These are phyloP conservation scores for Elongisporangium anandrum DNA, from an alignment of 352 stramenopile genomes.

Conservation along the genomic window DNA sequence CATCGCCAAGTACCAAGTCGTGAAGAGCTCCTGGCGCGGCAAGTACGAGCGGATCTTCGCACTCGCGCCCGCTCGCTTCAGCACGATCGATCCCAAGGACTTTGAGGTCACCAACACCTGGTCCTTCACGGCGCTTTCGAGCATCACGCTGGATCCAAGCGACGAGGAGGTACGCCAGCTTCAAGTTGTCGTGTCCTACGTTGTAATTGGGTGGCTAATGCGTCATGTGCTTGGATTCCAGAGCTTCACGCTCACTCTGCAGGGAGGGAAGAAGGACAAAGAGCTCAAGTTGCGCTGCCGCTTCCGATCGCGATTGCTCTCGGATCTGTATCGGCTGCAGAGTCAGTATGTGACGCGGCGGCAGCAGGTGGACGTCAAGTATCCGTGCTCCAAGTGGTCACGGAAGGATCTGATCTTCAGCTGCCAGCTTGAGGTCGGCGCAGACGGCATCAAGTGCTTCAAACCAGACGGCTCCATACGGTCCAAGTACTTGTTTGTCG, in stretches of 20 bases:
- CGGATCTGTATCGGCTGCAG: slow-evolving; percentile 70
- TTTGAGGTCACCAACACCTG: slow-evolving; percentile 88
- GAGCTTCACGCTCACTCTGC: slow-evolving; percentile 59
- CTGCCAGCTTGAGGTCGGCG: slow-evolving; percentile 54
- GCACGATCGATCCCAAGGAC: slow-evolving; percentile 81
- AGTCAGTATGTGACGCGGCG: slow-evolving; percentile 40
- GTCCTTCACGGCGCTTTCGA: slow-evolving; percentile 51
- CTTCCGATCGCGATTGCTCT: slow-evolving; percentile 73
- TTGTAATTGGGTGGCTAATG: slow-evolving; percentile 1
- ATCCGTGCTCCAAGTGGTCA: slow-evolving; percentile 63
- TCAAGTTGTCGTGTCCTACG: background rate
- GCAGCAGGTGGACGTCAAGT: slow-evolving; percentile 26
- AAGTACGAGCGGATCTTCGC: slow-evolving; percentile 87
- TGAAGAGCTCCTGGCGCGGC: slow-evolving; percentile 80
- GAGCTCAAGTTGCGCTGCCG: slow-evolving; percentile 75
- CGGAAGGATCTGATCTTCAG: slow-evolving; percentile 33
- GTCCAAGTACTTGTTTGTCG: slow-evolving; percentile 77
- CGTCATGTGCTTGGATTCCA: slow-evolving; percentile 2
- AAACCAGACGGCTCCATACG: slow-evolving; percentile 34
- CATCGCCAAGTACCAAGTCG: slow-evolving; percentile 79
- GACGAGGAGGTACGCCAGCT: slow-evolving; percentile 31
- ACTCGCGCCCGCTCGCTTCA: slow-evolving; percentile 74
- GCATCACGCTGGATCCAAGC: slow-evolving; percentile 50
- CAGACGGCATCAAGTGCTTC: slow-evolving; percentile 48
- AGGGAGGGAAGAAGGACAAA: slow-evolving; percentile 81